These are phyloP conservation scores for Phytopythium ostracodes DNA, from an alignment of 352 stramenopile species.

Conservation along the genomic window DNA sequence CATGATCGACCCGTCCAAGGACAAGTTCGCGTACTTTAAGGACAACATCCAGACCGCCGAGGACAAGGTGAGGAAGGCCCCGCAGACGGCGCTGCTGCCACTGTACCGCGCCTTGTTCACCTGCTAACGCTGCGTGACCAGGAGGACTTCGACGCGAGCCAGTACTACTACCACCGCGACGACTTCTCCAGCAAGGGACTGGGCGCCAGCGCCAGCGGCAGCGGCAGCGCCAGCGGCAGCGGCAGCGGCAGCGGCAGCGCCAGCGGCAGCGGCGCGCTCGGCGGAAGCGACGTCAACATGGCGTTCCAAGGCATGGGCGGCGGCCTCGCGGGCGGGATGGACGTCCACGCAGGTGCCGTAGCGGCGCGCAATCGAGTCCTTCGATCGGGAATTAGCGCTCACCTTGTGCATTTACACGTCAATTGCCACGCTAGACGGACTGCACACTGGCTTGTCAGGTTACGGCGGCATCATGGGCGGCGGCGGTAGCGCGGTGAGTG, in stretches of 20 bases:
- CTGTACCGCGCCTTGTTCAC: too few relatives aligned
- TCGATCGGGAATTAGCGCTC: not conserved
- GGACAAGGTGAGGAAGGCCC: constrained; percentile 76
- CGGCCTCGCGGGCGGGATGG: constrained; percentile 23
- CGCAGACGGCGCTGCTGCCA: too few relatives aligned
- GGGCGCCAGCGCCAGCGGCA: constrained; percentile 8
- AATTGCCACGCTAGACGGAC: not conserved
- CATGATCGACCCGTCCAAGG: constrained; percentile 87
- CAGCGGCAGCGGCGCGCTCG: constrained; percentile 12
- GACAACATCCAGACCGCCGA: constrained; percentile 88
- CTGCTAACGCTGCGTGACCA: constrained; percentile 6
- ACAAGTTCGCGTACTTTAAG: constrained; percentile 89
- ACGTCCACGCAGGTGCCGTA: constrained; percentile 14
- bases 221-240: constrained; percentile 3
- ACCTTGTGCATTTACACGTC: not conserved
- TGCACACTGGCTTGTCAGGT: constrained; percentile 29
- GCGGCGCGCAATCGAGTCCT: not conserved
- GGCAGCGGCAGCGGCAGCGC: constrained; percentile 8
- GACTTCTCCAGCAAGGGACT: constrained; percentile 49
- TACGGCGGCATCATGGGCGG: constrained; percentile 48
- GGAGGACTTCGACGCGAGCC: constrained; percentile 84
- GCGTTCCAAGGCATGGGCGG: constrained; percentile 47
- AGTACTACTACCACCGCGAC: constrained; percentile 87
- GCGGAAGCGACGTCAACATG: constrained; percentile 27
- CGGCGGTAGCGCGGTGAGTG: constrained; percentile 33